Evolutionary conservation across 345 rosid species (phyloP).

Genomic region (Zanthoxylum bungeanum): DNA sequence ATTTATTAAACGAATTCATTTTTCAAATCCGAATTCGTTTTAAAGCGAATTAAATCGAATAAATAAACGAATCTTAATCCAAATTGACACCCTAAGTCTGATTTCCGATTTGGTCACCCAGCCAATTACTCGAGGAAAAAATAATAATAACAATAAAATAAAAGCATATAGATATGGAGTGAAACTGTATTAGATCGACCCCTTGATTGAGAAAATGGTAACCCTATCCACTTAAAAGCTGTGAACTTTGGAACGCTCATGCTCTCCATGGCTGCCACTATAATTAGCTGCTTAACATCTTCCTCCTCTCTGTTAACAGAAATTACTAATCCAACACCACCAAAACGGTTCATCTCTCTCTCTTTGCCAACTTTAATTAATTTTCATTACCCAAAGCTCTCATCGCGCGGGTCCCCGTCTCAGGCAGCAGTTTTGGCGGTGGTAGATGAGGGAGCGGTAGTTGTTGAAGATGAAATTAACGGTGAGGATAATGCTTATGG

Average conservation of each 20-base stretch:
- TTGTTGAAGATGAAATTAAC: slow-evolving; percentile 17
- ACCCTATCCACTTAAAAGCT: neutral
- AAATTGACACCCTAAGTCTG: too few species aligned
- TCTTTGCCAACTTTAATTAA: slow-evolving; percentile 1
- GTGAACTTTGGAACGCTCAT: neutral
- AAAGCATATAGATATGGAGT: too few species aligned
- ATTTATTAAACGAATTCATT: too few species aligned
- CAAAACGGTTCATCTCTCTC: slow-evolving; percentile 13
- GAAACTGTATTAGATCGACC: too few species aligned
- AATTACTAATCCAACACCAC: slow-evolving; percentile 4
- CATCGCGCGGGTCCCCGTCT: neutral
- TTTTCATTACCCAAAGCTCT: too few species aligned
- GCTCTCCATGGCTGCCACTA: slow-evolving; percentile 43
- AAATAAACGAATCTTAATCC: too few species aligned
- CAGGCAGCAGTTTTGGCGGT: slow-evolving; percentile 28
- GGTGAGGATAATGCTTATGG: neutral
- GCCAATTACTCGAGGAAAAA: too few species aligned
- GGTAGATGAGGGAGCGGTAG: slow-evolving; percentile 27
- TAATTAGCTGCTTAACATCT: slow-evolving; percentile 25
- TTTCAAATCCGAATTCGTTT: too few species aligned
- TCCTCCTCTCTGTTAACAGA: slow-evolving; percentile 27
- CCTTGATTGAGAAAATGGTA: neutral
- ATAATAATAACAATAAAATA: too few species aligned
- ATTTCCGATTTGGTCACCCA: too few species aligned
- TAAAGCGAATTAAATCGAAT: too few species aligned